These are phyloP conservation scores for Apiotrichum montevideense DNA, from an alignment of 1,284 basidiomycete genomes.

Conservation along the genomic window DNA sequence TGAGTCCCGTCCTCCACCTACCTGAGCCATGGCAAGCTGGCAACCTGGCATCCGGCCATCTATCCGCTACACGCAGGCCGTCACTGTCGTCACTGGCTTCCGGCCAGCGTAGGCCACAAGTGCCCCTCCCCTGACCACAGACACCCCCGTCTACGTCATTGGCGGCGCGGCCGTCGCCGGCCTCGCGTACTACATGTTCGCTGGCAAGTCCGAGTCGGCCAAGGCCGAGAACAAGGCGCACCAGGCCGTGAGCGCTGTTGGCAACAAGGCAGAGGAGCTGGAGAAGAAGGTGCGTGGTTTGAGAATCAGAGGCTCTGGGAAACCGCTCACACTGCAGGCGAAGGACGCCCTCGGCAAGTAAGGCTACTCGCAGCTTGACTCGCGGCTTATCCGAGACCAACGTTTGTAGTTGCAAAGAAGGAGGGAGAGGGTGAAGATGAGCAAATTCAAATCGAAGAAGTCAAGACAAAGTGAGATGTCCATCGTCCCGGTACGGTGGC, in stretches of 20 bases:
- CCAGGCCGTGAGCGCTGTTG: background rate
- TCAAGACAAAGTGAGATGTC: background rate
- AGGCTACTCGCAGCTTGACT: background rate
- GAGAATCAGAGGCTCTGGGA: background rate
- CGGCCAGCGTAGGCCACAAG: background rate
- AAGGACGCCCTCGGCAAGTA: conserved; percentile 24
- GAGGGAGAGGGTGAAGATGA: background rate
- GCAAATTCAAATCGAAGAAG: background rate
- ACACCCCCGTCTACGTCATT: conserved; percentile 1
- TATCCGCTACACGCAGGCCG: no score
- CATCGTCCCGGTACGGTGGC: no score
- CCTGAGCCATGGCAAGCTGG: no score
- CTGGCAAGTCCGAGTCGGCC: background rate
- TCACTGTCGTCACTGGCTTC: no score
- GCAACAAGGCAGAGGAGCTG: background rate
- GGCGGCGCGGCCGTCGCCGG: background rate
- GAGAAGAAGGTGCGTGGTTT: background rate
- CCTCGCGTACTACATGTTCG: background rate
- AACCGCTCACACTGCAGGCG: background rate
- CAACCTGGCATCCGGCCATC: no score
- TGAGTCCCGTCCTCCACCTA: background rate
- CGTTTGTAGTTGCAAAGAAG: background rate
- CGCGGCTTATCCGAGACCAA: background rate
- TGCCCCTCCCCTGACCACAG: background rate
- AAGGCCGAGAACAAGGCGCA: background rate